Conservation (phyloP, 1,284 basidiomycete species). For the Ustilago cynodontis region DNA sequence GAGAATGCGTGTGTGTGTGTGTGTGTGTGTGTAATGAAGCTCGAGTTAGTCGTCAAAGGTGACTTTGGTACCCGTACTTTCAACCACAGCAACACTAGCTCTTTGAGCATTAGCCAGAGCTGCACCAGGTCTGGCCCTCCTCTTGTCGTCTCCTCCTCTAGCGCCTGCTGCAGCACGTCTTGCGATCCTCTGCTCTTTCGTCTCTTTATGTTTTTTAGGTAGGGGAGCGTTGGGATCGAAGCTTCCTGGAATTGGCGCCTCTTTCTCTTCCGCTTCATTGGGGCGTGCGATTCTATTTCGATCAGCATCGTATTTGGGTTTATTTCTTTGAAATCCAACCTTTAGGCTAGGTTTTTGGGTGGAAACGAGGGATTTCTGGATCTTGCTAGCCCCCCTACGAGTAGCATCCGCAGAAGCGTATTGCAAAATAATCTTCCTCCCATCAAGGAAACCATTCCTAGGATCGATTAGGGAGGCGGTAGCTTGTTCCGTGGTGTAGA, state of each 20-base stretch:
- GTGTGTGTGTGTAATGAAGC: too few species aligned
- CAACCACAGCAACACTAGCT: slow-evolving; percentile 85
- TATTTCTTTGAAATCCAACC: slow-evolving; percentile 25
- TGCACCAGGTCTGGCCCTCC: slow-evolving; percentile 85
- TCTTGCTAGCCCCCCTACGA: slow-evolving; percentile 64
- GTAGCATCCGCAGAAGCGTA: slow-evolving; percentile 88
- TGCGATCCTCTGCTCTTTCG: slow-evolving; percentile 41
- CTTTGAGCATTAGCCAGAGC: slow-evolving; percentile 88
- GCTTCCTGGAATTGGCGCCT: slow-evolving; percentile 57
- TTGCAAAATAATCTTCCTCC: slow-evolving; percentile 87
- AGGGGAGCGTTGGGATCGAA: slow-evolving; percentile 56
- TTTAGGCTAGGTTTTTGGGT: background rate
- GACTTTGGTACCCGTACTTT: slow-evolving; percentile 83
- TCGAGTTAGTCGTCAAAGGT: slow-evolving; percentile 76
- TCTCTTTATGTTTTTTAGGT: slow-evolving; percentile 56
- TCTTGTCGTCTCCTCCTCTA: slow-evolving; percentile 1
- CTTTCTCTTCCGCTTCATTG: background rate
- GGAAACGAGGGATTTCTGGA: slow-evolving; percentile 2
- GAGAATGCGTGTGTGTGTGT: too few species aligned
- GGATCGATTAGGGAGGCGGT: slow-evolving; percentile 85
- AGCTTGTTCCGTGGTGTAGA: slow-evolving; percentile 81
- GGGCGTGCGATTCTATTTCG: background rate
- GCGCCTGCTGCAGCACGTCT: slow-evolving; percentile 7
- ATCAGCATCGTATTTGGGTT: slow-evolving; percentile 1
- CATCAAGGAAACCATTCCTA: slow-evolving; percentile 85